phyloP scores from a whole-genome alignment of 108 stramenopile species.

The Cyclotella kingstonii region DNA sequence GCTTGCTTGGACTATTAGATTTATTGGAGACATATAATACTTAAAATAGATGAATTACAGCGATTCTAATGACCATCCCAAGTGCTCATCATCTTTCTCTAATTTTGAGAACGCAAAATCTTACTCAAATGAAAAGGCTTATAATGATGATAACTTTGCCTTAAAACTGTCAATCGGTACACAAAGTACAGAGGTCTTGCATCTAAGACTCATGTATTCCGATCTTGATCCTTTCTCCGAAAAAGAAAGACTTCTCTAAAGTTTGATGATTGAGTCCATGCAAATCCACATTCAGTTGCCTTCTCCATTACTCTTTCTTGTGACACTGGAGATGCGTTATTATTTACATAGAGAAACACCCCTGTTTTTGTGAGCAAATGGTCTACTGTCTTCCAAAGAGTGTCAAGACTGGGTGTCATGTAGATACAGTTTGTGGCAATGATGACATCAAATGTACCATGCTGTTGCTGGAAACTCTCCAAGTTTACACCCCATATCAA shows the following conservation, averaged over 20 bases:
- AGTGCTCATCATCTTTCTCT: no score
- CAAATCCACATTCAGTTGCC: conserved; percentile 4
- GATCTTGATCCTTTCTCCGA: not conserved
- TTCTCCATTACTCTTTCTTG: conserved; percentile 4
- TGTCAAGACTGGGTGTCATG: conserved; percentile 8
- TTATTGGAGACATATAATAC: no score
- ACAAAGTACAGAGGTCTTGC: no score
- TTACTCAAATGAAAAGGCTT: no score
- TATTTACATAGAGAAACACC: conserved; percentile 4
- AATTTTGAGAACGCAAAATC: no score
- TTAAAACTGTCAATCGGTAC: no score
- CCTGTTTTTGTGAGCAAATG: not conserved
- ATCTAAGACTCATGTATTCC: no score
- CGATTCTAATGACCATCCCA: no score
- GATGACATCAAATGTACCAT: conserved; percentile 12
- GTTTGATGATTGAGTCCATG: not conserved
- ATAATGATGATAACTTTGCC: no score
- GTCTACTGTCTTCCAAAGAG: conserved; percentile 2
- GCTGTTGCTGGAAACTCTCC: conserved; percentile 1
- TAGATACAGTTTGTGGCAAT: conserved; percentile 9
- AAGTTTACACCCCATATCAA: conserved; percentile 6
- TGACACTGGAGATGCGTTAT: conserved; percentile 3
- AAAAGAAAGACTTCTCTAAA: not conserved
- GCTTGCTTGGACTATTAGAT: no score
- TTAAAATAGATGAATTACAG: no score